Percentiles rank a stretch among this genome's conserved stretches.
These are phyloP conservation scores for Neoscytalidium dimidiatum DNA, from an alignment of 2,329 filamentous ascomycete genomes.

Conservation along the genomic window DNA sequence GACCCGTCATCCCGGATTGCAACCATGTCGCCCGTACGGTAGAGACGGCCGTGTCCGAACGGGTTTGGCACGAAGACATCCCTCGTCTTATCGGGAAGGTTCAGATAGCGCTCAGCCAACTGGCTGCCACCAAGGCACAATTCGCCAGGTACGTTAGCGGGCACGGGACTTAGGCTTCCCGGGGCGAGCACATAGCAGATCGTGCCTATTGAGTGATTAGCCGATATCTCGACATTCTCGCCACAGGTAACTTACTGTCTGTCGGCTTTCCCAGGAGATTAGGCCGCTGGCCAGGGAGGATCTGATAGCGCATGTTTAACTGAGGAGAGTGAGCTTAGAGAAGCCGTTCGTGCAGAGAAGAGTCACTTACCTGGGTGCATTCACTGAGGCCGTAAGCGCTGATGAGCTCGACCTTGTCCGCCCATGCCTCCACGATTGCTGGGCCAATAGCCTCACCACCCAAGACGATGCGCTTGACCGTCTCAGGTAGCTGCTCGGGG, in stretches of 20 bases:
- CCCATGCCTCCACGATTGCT: conserved; percentile 41
- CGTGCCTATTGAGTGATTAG: neutral
- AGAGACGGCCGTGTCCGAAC: conserved; percentile 19
- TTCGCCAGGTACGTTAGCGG: conserved; percentile 55
- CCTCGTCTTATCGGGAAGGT: conserved; percentile 13
- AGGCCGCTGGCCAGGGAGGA: neutral
- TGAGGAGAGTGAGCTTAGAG: neutral
- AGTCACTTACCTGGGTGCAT: conserved; percentile 23
- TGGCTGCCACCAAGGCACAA: conserved; percentile 63
- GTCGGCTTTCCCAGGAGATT: neutral
- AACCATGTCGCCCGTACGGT: conserved; percentile 20
- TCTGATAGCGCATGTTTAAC: neutral
- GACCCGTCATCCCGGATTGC: conserved; percentile 14
- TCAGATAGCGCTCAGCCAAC: conserved; percentile 21
- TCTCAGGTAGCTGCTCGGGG: conserved; percentile 22
- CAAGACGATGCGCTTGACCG: conserved; percentile 33
- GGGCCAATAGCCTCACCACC: conserved; percentile 37
- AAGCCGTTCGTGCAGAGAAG: neutral
- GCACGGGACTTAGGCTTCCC: conserved; percentile 3
- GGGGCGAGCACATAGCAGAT: conserved; percentile 22
- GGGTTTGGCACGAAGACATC: conserved; percentile 21
- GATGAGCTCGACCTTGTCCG: conserved; percentile 34
- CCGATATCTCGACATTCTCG: neutral
- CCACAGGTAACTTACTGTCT: neutral
- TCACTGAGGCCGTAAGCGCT: conserved; percentile 46